Evolutionary conservation across 257 asterid genomes (phyloP), one percentile per base, ranked within the genome.

Genomic region (Solanum medicagineum): DNA sequence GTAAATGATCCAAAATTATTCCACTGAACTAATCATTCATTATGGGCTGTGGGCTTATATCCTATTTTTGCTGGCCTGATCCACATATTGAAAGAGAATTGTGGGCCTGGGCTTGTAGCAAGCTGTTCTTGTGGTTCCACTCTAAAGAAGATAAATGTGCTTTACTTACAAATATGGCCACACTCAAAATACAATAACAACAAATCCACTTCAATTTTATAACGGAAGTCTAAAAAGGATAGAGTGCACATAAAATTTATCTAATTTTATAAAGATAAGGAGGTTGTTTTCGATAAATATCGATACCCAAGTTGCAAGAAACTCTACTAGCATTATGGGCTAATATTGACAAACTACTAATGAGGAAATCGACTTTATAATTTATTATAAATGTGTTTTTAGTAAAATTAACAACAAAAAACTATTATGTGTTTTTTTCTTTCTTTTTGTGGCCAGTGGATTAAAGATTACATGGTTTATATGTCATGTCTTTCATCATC

Each of bases 401-500:
- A 29, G 10, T 26, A 13, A 45, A 73, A 44, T 45, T 45, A 73
- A 12, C 20, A 73, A 44, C 1, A 44, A 73, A 73, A 12, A 44
- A 22, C 81, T 42, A 74, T 0, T 20, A n/a, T 70, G 15, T 19
- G 15, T 19, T 71, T 12, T 11, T 1, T 24, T 5, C 5, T 7
- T 1, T 12, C 4, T 44, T 71, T 71, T 10, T 13, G 1, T 12
- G 32, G 42, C 81, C 81, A 45, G n/a, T 74, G 22, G 49, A 42
- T 65, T 49, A 62, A 84, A 77, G 40, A 44, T 80, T 57, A 26
- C 65, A 81, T 81, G 69, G 68, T 54, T 51, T 44, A 65, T 40
- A 71, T 80, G 83, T 74, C 90, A 81, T 81, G 45, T 1, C 81
- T 20, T n/a, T 22, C 81, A 53, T 84, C 87, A 83, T 77, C 77